Evolutionary conservation across 108 stramenopile genomes (phyloP).

Genomic region (Cylindrotheca closterium): DNA sequence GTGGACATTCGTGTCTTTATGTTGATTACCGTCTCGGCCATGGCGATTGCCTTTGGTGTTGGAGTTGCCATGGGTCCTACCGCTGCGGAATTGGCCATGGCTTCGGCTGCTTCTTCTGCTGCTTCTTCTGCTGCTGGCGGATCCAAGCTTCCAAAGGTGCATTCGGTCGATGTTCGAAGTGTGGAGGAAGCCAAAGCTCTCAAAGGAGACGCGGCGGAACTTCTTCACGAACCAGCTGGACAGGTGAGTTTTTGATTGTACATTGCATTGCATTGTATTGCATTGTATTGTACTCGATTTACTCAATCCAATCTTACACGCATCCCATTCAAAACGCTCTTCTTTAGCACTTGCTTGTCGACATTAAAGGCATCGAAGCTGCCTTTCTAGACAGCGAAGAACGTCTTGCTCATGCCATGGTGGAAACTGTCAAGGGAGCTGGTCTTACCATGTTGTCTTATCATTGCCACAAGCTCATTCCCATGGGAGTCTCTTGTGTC

Average conservation of each 20-base stretch:
- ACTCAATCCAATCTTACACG: too few relatives aligned
- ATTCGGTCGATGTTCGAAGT: slow-evolving; percentile 8
- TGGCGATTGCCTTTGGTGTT: slow-evolving; percentile 65
- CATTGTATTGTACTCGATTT: too few relatives aligned
- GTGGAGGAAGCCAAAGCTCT: neutral
- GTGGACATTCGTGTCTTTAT: slow-evolving; percentile 81
- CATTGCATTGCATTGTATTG: too few relatives aligned
- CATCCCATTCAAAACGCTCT: neutral
- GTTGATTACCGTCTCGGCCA: slow-evolving; percentile 60
- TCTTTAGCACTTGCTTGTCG: slow-evolving; percentile 72
- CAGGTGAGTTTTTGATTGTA: slow-evolving; percentile 25
- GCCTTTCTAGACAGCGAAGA: slow-evolving; percentile 73
- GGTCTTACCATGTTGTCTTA: slow-evolving; percentile 80
- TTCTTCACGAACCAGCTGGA: slow-evolving; percentile 39
- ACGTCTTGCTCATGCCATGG: slow-evolving; percentile 68
- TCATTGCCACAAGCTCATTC: slow-evolving; percentile 83
- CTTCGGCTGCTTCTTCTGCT: slow-evolving; percentile 16
- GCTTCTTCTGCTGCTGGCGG: neutral
- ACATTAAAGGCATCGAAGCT: slow-evolving; percentile 73
- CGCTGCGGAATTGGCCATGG: slow-evolving; percentile 21
- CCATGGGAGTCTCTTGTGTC: slow-evolving; percentile 80
- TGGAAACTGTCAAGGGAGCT: slow-evolving; percentile 54
- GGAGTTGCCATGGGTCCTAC: slow-evolving; percentile 70
- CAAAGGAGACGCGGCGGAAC: slow-evolving; percentile 1
- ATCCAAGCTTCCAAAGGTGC: slow-evolving; percentile 7